Evolutionary conservation across 805 yeast genomes (phyloP).

Genomic region (Candida koratica): DNA sequence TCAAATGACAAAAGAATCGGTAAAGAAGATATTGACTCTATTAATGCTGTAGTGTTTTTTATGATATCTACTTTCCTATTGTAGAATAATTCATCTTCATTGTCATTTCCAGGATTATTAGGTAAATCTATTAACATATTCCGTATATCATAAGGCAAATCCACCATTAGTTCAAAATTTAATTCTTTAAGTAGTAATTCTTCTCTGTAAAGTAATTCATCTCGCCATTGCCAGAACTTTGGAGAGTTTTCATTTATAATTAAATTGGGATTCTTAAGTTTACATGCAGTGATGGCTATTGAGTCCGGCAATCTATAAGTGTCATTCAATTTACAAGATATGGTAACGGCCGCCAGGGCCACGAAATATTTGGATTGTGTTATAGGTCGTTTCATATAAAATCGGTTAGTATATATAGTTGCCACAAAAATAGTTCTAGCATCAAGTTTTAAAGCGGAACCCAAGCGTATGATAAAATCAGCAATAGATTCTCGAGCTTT

Average conservation of each 20-base stretch:
- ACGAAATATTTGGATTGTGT: slow-evolving; percentile 42
- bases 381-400: slow-evolving; percentile 40
- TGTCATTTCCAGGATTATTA: slow-evolving; percentile 2
- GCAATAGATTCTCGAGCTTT: slow-evolving; percentile 35
- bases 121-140: slow-evolving; percentile 14
- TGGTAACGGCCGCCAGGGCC: slow-evolving; percentile 41
- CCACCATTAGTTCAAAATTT: slow-evolving; percentile 37
- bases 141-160: slow-evolving; percentile 35
- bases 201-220: slow-evolving; percentile 40
- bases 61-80: slow-evolving; percentile 18
- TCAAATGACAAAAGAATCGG: slow-evolving; percentile 38
- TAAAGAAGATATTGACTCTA: slow-evolving; percentile 36
- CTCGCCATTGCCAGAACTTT: slow-evolving; percentile 43
- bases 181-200: slow-evolving; percentile 37
- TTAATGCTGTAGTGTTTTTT: slow-evolving; percentile 29
- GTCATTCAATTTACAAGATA: slow-evolving; percentile 41
- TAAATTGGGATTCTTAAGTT: slow-evolving; percentile 25
- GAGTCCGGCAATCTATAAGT: slow-evolving; percentile 42
- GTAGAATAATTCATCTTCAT: slow-evolving; percentile 9
- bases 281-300: slow-evolving; percentile 37
- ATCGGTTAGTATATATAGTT: slow-evolving; percentile 36
- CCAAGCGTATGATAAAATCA: slow-evolving; percentile 36
- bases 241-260: slow-evolving; percentile 38
- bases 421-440: slow-evolving; percentile 42
- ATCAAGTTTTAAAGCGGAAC: slow-evolving; percentile 35